These are phyloP conservation scores for Xylariaceae sp. DNA, from an alignment of 2,329 filamentous ascomycete genomes.

Conservation along the genomic window DNA sequence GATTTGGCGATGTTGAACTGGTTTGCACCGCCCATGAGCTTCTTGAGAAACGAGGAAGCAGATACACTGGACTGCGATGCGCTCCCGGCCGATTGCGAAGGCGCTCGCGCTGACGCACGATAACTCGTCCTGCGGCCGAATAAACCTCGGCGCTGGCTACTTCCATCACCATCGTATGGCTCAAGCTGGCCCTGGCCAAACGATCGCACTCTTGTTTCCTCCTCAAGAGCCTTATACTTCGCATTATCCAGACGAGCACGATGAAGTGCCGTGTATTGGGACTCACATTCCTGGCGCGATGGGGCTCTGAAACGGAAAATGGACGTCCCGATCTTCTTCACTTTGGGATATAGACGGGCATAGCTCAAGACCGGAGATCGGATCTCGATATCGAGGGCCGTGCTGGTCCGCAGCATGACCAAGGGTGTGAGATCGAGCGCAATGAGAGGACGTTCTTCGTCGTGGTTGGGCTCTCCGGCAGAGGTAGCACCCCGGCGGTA, in stretches of 20 bases:
- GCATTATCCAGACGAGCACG: conserved; percentile 86
- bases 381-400: conserved; percentile 88
- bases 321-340: conserved; percentile 57
- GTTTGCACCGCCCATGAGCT: conserved; percentile 66
- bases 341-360: conserved; percentile 53
- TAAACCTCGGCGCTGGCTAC: conserved; percentile 49
- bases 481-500: conserved; percentile 34
- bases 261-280: conserved; percentile 82
- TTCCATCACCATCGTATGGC: conserved; percentile 44
- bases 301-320: conserved; percentile 90
- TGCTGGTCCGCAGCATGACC: conserved; percentile 85
- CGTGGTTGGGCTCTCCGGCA: conserved; percentile 34
- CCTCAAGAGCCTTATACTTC: conserved; percentile 68
- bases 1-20: conserved; percentile 81
- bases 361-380: conserved; percentile 72
- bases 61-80: conserved; percentile 59
- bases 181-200: conserved; percentile 55
- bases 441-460: conserved; percentile 44
- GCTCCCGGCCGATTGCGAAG: conserved; percentile 64
- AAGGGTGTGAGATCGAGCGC: conserved; percentile 85
- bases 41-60: conserved; percentile 70
- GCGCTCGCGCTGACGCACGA: conserved; percentile 56
- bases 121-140: conserved; percentile 62
- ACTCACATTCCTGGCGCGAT: conserved; percentile 69
- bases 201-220: conserved; percentile 65